Base-by-base conservation (phyloP, 2,329 filamentous ascomycete genomes). In the Thermochaetoides dissita region DNA sequence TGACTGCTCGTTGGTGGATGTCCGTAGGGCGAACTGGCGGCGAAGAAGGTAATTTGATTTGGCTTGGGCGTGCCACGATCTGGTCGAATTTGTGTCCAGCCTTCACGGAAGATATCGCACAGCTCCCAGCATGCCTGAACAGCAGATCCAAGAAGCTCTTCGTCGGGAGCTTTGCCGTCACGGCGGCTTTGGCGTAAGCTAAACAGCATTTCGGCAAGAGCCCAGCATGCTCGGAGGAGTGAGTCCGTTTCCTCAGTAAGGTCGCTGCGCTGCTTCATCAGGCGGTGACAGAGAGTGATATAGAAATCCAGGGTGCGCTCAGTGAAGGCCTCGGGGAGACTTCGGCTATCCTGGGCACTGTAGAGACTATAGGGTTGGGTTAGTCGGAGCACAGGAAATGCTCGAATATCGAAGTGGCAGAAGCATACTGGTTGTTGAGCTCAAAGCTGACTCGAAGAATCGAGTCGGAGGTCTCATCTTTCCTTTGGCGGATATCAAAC, bases 41-140 rank as follows among this genome's bases (percentile, higher is more conserved):
- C 64, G 51, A 79, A 76, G 56, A 93, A 93, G 39, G 70, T 79
- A 8, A 79, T 74, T 57, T 94, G 86, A 42, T 73, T 84, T 2
- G 87, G 84, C 33, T 86, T 73, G 10, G 89, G 88, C 2, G 88
- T 94, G 36, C 82, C 83, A 42, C 87, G 72, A 47, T 94, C 87
- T 5, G 88, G 86, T 41, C 86, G 76, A 37, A 91, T 77, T 53
- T 91, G 84, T 3, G 84, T 86, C 86, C 88, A 94, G 11, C 86
- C 86, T 63, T 91, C 84, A 38, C 86, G 75, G 67, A 95, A 94
- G 41, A 95, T 77, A 62, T 95, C 86, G 58, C 86, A 94, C 6
- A 95, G 72, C 51, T 94, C 87, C 86, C 86, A 95, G 59, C 88
- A 95, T 10, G 88, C 85, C 56, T 94, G 87, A 0, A 94, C 83